Conservation (phyloP, 2,329 filamentous ascomycete genomes). For the Claviceps maximensis region DNA sequence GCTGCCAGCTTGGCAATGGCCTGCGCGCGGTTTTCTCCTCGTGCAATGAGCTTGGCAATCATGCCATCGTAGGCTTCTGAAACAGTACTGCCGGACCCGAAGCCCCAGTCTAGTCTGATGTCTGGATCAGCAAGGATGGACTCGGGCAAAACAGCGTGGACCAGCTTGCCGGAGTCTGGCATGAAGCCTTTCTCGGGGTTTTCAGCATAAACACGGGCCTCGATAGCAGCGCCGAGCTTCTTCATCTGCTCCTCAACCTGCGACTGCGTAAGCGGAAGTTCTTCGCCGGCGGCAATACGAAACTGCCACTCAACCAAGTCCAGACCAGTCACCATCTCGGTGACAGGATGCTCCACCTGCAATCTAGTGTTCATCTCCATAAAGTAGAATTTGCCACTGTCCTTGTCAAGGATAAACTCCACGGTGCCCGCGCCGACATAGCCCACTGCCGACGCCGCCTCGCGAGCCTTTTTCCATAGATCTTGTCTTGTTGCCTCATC, state of each 20-base stretch:
- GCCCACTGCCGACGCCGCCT: constrained; percentile 59
- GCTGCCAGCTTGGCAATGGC: constrained; percentile 71
- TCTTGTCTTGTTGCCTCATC: constrained; percentile 44
- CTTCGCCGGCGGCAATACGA: constrained; percentile 50
- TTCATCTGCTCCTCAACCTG: constrained; percentile 64
- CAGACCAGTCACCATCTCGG: constrained; percentile 52
- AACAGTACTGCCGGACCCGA: constrained; percentile 80
- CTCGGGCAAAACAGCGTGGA: constrained; percentile 66
- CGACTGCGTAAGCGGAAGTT: constrained; percentile 40
- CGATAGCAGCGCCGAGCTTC: constrained; percentile 72
- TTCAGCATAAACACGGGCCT: constrained; percentile 93
- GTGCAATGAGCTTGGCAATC: constrained; percentile 95
- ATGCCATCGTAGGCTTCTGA: constrained; percentile 96
- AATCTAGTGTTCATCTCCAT: constrained; percentile 79
- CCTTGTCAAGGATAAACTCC: constrained; percentile 80
- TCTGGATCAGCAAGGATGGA: constrained; percentile 48
- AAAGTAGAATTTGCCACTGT: constrained; percentile 68
- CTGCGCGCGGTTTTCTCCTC: constrained; percentile 62
- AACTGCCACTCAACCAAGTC: constrained; percentile 94
- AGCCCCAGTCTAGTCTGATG: constrained; percentile 85
- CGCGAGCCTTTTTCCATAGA: constrained; percentile 52
- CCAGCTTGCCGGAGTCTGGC: constrained; percentile 78
- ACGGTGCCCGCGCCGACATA: constrained; percentile 86
- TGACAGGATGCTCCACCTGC: constrained; percentile 95
- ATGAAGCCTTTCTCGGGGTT: constrained; percentile 87